Evolutionary conservation across 352 stramenopile species (phyloP).

Genomic region (Globisporangium viniferum): DNA sequence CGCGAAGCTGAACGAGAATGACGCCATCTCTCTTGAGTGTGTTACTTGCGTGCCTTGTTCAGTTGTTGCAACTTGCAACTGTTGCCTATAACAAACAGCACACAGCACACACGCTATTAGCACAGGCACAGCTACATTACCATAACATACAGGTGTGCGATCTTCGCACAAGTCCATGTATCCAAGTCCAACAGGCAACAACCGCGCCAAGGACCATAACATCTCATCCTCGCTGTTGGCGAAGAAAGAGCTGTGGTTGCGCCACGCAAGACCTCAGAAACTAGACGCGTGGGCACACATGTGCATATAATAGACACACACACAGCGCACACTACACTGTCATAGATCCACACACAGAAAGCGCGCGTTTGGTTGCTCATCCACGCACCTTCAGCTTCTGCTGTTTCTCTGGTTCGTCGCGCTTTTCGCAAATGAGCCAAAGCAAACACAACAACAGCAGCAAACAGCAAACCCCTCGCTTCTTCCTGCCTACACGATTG

Average conservation of each 20-base stretch:
- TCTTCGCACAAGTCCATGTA: background rate
- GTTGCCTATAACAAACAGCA: background rate
- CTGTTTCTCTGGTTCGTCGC: background rate
- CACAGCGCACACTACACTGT: background rate
- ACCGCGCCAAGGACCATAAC: background rate
- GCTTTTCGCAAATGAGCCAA: conserved; percentile 1
- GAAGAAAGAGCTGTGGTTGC: background rate
- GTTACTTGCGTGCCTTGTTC: too few relatives aligned
- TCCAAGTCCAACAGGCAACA: background rate
- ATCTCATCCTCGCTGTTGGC: background rate
- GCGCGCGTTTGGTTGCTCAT: background rate
- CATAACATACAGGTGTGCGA: background rate
- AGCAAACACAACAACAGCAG: background rate
- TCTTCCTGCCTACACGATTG: conserved; percentile 16
- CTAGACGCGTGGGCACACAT: background rate
- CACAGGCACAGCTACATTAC: background rate
- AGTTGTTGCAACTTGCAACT: too few relatives aligned
- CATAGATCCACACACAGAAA: background rate
- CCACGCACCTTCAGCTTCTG: background rate
- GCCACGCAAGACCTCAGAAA: background rate
- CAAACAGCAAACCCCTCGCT: background rate
- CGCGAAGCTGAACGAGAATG: conserved; percentile 75
- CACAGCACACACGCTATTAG: background rate
- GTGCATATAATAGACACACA: background rate
- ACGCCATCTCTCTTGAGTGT: conserved; percentile 16